These are phyloP conservation scores for Tulasnella sp. DNA, from an alignment of 768 basidiomycete species.

Conservation along the genomic window DNA sequence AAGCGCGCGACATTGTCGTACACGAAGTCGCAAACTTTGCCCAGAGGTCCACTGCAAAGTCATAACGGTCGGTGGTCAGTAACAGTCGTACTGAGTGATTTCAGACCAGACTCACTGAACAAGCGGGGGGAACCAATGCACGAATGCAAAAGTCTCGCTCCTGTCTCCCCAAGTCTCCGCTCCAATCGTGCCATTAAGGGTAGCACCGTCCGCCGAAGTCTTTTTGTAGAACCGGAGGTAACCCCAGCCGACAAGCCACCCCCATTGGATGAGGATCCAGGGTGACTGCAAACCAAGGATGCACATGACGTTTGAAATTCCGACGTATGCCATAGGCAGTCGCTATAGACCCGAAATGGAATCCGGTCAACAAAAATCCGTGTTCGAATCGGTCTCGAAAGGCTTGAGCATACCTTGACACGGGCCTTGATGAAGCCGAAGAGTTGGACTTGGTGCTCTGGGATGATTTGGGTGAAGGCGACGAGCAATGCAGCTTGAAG, in stretches of 20 bases:
- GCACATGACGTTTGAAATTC: slow-evolving; percentile 80
- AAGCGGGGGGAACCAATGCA: slow-evolving; percentile 96
- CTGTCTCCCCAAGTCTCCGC: slow-evolving; percentile 77
- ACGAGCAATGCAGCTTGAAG: slow-evolving; percentile 86
- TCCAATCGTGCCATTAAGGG: slow-evolving; percentile 46
- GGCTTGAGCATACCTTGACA: slow-evolving; percentile 65
- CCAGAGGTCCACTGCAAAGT: slow-evolving; percentile 60
- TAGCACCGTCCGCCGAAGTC: slow-evolving; percentile 53
- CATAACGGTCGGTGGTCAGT: neutral
- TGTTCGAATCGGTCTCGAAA: neutral
- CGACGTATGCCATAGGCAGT: slow-evolving; percentile 91
- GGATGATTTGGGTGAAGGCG: slow-evolving; percentile 95
- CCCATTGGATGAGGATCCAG: slow-evolving; percentile 93
- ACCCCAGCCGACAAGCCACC: slow-evolving; percentile 95
- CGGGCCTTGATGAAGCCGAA: slow-evolving; percentile 77
- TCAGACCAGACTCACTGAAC: slow-evolving; percentile 62
- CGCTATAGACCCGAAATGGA: slow-evolving; percentile 47
- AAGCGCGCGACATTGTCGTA: slow-evolving; percentile 57
- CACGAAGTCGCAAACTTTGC: slow-evolving; percentile 60
- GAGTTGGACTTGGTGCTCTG: slow-evolving; percentile 95
- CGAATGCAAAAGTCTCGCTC: slow-evolving; percentile 92
- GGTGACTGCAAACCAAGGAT: slow-evolving; percentile 82
- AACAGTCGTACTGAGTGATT: neutral
- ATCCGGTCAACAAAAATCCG: neutral
- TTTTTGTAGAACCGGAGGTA: slow-evolving; percentile 98